Conservation (phyloP, 2,329 filamentous ascomycete species). For the Aspergillus uvarum region DNA sequence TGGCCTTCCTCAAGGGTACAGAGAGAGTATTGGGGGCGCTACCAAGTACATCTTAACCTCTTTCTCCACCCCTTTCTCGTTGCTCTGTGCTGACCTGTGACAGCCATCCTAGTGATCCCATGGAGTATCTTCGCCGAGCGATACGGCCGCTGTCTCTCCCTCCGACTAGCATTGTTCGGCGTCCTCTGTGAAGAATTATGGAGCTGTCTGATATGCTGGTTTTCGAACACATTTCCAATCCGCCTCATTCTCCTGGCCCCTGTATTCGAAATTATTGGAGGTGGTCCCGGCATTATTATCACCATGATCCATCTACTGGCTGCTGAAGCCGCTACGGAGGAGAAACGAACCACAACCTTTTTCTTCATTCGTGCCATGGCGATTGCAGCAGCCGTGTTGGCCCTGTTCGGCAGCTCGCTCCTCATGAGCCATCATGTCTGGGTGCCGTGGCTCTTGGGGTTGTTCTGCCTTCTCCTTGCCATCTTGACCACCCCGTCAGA, state of each 20-base stretch:
- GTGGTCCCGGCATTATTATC: neutral
- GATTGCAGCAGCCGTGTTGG: slow-evolving; percentile 1
- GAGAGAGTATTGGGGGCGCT: neutral
- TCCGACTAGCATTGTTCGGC: neutral
- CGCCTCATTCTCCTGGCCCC: too few species aligned
- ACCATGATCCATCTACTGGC: neutral
- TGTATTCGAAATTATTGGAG: too few species aligned
- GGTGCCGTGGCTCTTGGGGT: slow-evolving; percentile 2
- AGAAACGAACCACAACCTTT: neutral
- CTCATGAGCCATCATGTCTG: neutral
- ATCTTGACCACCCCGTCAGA: neutral
- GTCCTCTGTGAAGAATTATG: neutral
- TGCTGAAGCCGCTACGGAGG: neutral
- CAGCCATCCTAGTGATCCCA: slow-evolving; percentile 4
- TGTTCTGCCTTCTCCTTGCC: neutral
- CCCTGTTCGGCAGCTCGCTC: neutral
- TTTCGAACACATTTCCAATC: neutral
- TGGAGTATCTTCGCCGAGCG: neutral
- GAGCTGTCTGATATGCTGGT: neutral
- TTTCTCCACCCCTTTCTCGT: neutral
- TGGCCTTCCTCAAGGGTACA: neutral
- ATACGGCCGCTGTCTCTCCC: slow-evolving; percentile 1
- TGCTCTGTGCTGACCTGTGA: neutral
- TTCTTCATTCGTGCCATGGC: slow-evolving; percentile 1
- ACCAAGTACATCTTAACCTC: neutral